Percentiles rank a stretch among this genome's conserved stretches.
These are phyloP conservation scores for Neurospora sp. DNA, from an alignment of 495 filamentous ascomycete species.

Conservation along the genomic window DNA sequence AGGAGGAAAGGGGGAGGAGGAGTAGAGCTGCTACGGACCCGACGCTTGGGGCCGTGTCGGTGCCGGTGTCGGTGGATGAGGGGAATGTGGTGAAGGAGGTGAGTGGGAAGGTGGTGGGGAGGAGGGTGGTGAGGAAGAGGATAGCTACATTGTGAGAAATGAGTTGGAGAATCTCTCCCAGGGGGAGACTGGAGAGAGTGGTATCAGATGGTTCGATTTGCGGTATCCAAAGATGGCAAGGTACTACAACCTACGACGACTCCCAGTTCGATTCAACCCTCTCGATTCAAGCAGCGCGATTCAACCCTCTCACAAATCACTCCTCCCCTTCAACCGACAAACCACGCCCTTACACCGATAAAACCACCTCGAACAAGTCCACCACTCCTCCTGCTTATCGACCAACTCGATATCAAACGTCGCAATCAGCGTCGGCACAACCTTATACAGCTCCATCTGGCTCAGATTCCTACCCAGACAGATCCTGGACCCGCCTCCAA, in stretches of 20 bases:
- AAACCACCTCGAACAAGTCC: conserved; percentile 14
- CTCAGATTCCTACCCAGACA: conserved; percentile 58
- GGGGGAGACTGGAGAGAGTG: too few relatives aligned
- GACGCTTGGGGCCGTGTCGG: neutral
- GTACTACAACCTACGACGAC: too few relatives aligned
- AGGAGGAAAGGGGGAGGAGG: neutral
- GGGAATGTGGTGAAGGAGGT: neutral
- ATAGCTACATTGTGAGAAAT: neutral
- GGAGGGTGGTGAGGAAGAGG: neutral
- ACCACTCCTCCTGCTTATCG: conserved; percentile 14
- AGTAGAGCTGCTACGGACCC: neutral
- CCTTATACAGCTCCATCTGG: conserved; percentile 55
- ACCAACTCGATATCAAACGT: conserved; percentile 34
- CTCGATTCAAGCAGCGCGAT: too few relatives aligned
- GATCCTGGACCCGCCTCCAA: conserved; percentile 52
- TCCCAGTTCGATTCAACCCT: too few relatives aligned
- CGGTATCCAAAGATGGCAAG: neutral
- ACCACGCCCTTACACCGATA: conserved; percentile 10
- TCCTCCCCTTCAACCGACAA: conserved; percentile 7
- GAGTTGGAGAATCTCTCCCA: too few relatives aligned
- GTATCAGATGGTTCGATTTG: too few relatives aligned
- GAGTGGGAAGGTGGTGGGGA: neutral
- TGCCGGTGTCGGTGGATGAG: neutral
- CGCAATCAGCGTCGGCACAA: conserved; percentile 50
- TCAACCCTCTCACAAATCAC: neutral